These are phyloP conservation scores for Sclerotinia borealis DNA, from an alignment of 2,329 filamentous ascomycete species.

Conservation along the genomic window DNA sequence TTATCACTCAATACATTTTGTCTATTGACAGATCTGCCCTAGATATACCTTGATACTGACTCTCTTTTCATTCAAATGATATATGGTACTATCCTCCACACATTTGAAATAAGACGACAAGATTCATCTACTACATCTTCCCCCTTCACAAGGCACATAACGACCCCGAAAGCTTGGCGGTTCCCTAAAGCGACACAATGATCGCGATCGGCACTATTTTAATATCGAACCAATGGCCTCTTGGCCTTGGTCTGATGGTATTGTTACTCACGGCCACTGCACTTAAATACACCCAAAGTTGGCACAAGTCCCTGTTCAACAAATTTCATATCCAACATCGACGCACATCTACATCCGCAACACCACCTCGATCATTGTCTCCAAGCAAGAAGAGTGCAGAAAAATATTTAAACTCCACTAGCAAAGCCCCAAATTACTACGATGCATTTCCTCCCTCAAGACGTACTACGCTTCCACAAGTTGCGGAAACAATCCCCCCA, in stretches of 20 bases:
- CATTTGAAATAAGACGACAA: background rate
- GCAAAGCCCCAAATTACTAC: background rate
- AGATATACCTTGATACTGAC: background rate
- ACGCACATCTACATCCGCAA: conserved; percentile 29
- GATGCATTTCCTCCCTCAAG: conserved; percentile 28
- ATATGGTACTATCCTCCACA: background rate
- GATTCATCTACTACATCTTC: background rate
- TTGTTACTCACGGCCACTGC: conserved; percentile 20
- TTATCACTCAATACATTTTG: background rate
- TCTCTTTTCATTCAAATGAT: background rate
- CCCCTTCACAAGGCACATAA: background rate
- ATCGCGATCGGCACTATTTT: conserved; percentile 4
- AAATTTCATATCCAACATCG: conserved; percentile 26
- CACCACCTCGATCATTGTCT: conserved; percentile 30
- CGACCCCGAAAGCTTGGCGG: background rate
- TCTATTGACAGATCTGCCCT: background rate
- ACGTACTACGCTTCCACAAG: conserved; percentile 23
- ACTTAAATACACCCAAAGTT: conserved; percentile 22
- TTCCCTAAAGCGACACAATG: background rate
- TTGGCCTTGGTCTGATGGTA: conserved; percentile 25
- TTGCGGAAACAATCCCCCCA: conserved; percentile 21
- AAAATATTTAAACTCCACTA: conserved; percentile 5
- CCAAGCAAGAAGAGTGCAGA: conserved; percentile 17
- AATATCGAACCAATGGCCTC: conserved; percentile 21
- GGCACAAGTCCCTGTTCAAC: conserved; percentile 23